A percentile compares a stretch with the other conserved stretches of the same genome.
Evolutionary conservation across 331 rosid species (phyloP).

Genomic region (Ulmus americana): DNA sequence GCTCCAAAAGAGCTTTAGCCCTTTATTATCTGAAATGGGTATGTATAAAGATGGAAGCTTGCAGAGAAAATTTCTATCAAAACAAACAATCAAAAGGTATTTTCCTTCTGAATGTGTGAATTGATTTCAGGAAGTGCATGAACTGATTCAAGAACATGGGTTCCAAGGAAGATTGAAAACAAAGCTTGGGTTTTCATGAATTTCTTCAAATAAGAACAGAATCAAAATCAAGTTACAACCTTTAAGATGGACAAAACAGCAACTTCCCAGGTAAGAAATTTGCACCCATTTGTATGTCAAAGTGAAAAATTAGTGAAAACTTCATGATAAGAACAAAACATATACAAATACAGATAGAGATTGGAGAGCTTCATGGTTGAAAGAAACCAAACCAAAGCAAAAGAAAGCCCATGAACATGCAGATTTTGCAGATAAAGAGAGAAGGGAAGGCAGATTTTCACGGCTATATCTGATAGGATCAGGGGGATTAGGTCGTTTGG

Average conservation of each 20-base stretch:
- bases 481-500: constrained; percentile 65
- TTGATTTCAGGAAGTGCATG: constrained; percentile 70
- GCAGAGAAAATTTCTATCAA: constrained; percentile 16
- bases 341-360: constrained; percentile 7
- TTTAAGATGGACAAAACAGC: constrained; percentile 22
- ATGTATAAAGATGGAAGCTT: neutral
- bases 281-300: constrained; percentile 17
- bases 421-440: constrained; percentile 23
- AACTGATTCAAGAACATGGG: constrained; percentile 78
- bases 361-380: constrained; percentile 30
- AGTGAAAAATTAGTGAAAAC: constrained; percentile 8
- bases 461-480: constrained; percentile 42
- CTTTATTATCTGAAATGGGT: constrained; percentile 2
- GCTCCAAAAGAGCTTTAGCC: neutral
- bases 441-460: constrained; percentile 41
- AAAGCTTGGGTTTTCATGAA: constrained; percentile 34
- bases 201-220: constrained; percentile 26
- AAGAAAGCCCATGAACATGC: constrained; percentile 35
- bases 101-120: constrained; percentile 69
- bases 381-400: constrained; percentile 28
- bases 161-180: constrained; percentile 25
- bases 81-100: constrained; percentile 43
- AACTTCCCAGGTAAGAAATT: constrained; percentile 21
- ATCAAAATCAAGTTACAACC: constrained; percentile 25
- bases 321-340: constrained; percentile 21